Evolutionary conservation across 1,139 yeast species (phyloP), one percentile per base, ranked within the genome.

Genomic region (Geotrichum phurueaensis): DNA sequence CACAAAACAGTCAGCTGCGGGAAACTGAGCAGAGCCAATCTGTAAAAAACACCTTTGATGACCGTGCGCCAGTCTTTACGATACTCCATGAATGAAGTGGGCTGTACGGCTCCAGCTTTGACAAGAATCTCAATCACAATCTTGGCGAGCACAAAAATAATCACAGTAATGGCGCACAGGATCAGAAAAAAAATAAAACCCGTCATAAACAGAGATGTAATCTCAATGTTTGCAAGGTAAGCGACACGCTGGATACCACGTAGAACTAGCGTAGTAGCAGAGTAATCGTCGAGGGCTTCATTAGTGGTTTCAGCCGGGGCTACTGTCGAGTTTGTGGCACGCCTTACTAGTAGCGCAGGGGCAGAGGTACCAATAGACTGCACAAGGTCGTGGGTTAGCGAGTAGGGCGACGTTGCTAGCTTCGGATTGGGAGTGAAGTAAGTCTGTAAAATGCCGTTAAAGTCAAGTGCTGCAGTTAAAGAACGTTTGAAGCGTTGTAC

Each of bases 191-290:
- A 90, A 15, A 87, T 85, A 54, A 91, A 83, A 63, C 95, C 91
- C 0, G 99, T 94, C 76, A 92, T 78, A 74, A 92, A 95, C 63
- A 95, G 75, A 70, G 84, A 85, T 27, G 97, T 87, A 67, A 90
- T 80, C 75, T 94, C 99, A 68, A 94, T 91, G 50, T 83, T 82
- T 10, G 97, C 90, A 67, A 86, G 77, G 72, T 79, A 94, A 0
- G 97, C 86, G 9, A 92, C 97, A 75, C 99, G 85, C 74, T 90
- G 91, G 65, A 95, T 86, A 66, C 99, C 99, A 72, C 96, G 83
- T 60, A 94, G 77, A 48, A 92, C 86, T 70, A 92, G 79, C 57
- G 90, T 88, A 70, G 86, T 87, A 15, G 87, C 78, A 0, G 84
- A 70, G 55, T 82, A 69, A 62, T 79, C 73, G 3, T 79, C 72